A percentile compares a stretch with the other conserved stretches of the same genome.
Evolutionary conservation across 495 filamentous ascomycete genomes (phyloP).

Genomic region (Hypoxylon subgilvum): DNA sequence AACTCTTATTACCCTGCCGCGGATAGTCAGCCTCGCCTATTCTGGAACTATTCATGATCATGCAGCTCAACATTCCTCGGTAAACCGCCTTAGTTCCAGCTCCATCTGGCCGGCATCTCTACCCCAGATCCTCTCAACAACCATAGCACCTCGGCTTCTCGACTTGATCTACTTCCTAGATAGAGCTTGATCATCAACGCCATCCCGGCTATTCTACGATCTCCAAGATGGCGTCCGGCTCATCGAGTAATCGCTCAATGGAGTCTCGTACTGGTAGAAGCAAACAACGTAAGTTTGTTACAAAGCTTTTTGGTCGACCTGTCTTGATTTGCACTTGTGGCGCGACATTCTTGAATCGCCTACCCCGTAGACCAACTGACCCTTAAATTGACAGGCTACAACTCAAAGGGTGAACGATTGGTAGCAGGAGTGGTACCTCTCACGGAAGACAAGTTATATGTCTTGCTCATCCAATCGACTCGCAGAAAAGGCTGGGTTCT

Average conservation of each 20-base stretch:
- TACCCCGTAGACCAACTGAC: conserved; percentile 50
- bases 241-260: conserved; percentile 67
- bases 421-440: conserved; percentile 92
- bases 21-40: conserved; percentile 23
- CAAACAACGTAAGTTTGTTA: conserved; percentile 74
- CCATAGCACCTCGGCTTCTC: conserved; percentile 32
- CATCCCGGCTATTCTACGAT: conserved; percentile 12
- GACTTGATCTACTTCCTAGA: conserved; percentile 18
- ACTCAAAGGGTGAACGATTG: conserved; percentile 86
- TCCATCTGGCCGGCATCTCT: conserved; percentile 42
- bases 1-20: conserved; percentile 13
- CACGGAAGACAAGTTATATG: conserved; percentile 68
- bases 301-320: conserved; percentile 30
- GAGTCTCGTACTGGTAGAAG: conserved; percentile 76
- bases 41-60: conserved; percentile 36
- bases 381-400: conserved; percentile 72
- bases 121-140: conserved; percentile 26
- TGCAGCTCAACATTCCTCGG: conserved; percentile 44
- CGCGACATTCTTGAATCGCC: conserved; percentile 31
- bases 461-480: conserved; percentile 91
- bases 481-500: conserved; percentile 89
- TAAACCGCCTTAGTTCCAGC: conserved; percentile 43
- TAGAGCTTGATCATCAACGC: conserved; percentile 24
- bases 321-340: conserved; percentile 31
- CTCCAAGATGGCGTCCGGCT: conserved; percentile 42